These are phyloP conservation scores for Apiospora saccharicola DNA, from an alignment of 2,329 filamentous ascomycete species.

Conservation along the genomic window DNA sequence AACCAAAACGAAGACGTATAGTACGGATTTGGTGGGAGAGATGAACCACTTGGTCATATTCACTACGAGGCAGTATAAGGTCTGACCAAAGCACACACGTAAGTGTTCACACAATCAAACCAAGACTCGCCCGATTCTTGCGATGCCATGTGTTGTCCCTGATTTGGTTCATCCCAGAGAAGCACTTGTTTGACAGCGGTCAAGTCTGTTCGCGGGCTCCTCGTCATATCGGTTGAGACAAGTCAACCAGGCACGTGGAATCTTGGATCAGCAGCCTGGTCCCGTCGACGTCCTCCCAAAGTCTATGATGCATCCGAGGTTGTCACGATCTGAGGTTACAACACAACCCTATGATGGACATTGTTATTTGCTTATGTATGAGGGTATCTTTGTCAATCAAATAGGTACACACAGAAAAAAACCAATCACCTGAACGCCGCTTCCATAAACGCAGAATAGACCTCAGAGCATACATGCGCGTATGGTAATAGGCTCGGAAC, in stretches of 20 bases:
- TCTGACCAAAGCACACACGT: neutral
- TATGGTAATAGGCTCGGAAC: slow-evolving; percentile 20
- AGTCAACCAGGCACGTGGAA: neutral
- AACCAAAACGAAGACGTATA: too few relatives aligned
- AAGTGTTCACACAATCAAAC: too few relatives aligned
- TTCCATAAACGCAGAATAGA: slow-evolving; percentile 15
- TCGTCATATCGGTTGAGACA: neutral
- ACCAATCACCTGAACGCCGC: slow-evolving; percentile 5
- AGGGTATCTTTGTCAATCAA: slow-evolving; percentile 18
- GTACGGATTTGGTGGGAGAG: too few relatives aligned
- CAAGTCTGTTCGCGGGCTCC: neutral
- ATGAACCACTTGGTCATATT: neutral
- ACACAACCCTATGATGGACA: neutral
- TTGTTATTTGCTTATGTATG: slow-evolving; percentile 12
- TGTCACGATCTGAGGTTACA: neutral
- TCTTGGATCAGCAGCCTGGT: neutral
- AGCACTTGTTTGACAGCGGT: neutral
- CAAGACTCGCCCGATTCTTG: neutral
- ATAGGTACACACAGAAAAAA: slow-evolving; percentile 1
- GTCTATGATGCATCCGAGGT: neutral
- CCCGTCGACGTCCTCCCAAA: neutral
- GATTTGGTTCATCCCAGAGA: neutral
- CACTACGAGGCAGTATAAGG: neutral
- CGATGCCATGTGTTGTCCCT: neutral
- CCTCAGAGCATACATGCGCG: slow-evolving; percentile 15